Base-by-base conservation (phyloP, 768 basidiomycete species). In the Rhizopogon roseolus region DNA sequence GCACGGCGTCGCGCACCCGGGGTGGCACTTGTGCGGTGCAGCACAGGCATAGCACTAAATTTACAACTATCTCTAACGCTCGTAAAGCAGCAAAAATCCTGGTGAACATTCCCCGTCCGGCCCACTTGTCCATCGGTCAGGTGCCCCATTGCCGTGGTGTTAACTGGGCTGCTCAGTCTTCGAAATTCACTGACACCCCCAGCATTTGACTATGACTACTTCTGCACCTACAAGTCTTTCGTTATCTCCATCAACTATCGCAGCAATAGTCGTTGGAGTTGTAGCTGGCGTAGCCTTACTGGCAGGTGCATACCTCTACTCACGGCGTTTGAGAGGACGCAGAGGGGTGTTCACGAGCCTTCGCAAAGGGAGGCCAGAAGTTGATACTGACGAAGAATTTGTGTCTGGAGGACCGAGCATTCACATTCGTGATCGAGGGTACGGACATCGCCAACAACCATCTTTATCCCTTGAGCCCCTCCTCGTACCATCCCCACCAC, bases 401-500 rank as follows among this genome's bases (percentile, higher is more conserved):
- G 17, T 34, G 14, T 46, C 45, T 13, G 17, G 32, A 2, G 45
- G 17, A 34, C 14, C 32, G 9, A 34, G 5, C 19, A 8, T 46
- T 5, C 14, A 8, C 6, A 14, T 46, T 19, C 7, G 7, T 16
- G 29, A 32, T 32, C 44, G 17, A 2, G 13, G 14, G 16, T 40
- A 53, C 17, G 44, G 17, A 44, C 66, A 57, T 34, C 45, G 53
- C 0, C 54, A 58, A 34, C 58, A 43, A 6, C 54, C 46, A 32
- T 67, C 66, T 9, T 25, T 57, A 13, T 66, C 62, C 0, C 48
- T 50, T 7, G 62, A 70, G 14, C 62, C 68, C 11, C 60, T 68
- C 36, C 55, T n/a, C 49, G 53, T 44, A 25, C 51, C 59, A 5
- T 59, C 52, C 50, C 54, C 58, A 0, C 46, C 57, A 17, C 52